A percentile compares a stretch with the other conserved stretches of the same genome.
Evolutionary conservation across 257 asterid genomes (phyloP).

Genomic region (Salvia miltiorrhiza): DNA sequence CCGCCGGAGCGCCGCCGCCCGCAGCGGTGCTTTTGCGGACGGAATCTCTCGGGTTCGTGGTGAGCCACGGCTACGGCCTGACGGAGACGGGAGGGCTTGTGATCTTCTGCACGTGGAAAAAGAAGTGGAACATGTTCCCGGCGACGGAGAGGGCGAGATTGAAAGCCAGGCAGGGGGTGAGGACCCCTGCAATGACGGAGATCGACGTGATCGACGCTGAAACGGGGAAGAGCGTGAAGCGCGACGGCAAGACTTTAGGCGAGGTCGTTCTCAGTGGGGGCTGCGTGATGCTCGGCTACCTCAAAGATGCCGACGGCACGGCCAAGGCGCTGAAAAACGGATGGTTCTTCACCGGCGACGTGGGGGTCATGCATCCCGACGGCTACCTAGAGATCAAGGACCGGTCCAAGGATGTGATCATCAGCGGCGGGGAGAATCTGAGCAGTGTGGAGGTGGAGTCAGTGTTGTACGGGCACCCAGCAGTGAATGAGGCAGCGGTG

Average conservation of each 20-base stretch:
- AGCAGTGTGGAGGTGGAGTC: slow-evolving; percentile 88
- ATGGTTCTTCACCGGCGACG: slow-evolving; percentile 85
- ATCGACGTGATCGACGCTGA: slow-evolving; percentile 50
- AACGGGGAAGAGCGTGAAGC: slow-evolving; percentile 41
- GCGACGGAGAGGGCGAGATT: slow-evolving; percentile 60
- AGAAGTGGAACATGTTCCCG: slow-evolving; percentile 52
- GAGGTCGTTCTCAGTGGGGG: slow-evolving; percentile 63
- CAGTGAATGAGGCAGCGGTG: slow-evolving; percentile 82
- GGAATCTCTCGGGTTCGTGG: slow-evolving; percentile 58
- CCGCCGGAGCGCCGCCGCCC: slow-evolving; percentile 86
- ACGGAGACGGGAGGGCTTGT: slow-evolving; percentile 81
- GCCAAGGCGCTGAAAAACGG: slow-evolving; percentile 49
- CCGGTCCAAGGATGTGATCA: slow-evolving; percentile 76
- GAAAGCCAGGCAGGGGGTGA: slow-evolving; percentile 74
- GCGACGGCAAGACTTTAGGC: slow-evolving; percentile 51
- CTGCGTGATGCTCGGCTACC: slow-evolving; percentile 58
- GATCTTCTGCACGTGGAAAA: slow-evolving; percentile 58
- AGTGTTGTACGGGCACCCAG: slow-evolving; percentile 62
- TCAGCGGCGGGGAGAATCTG: slow-evolving; percentile 78
- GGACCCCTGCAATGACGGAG: slow-evolving; percentile 50
- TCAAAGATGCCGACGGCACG: slow-evolving; percentile 60
- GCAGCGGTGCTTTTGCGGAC: slow-evolving; percentile 55
- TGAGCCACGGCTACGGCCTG: slow-evolving; percentile 72
- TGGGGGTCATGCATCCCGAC: slow-evolving; percentile 75
- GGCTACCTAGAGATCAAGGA: slow-evolving; percentile 76